phyloP scores from a whole-genome alignment of 2,329 filamentous ascomycete species.

The Penicillium sclerotiorum region DNA sequence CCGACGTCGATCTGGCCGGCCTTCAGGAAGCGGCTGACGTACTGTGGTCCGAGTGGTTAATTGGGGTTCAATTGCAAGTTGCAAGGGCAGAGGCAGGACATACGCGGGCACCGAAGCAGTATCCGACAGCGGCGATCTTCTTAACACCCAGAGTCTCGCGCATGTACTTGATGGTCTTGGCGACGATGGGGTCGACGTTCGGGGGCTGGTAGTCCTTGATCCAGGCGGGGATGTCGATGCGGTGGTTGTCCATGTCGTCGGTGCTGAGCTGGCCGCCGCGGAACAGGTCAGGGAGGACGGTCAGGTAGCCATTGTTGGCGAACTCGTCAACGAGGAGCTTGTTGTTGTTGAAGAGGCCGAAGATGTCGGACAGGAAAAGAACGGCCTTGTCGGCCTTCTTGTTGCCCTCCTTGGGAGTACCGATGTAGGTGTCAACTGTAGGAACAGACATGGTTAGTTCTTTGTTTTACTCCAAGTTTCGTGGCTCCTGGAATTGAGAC shows the following conservation, averaged over 20 bases:
- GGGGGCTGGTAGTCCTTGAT: constrained; percentile 52
- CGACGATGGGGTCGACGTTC: constrained; percentile 57
- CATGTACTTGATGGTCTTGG: constrained; percentile 57
- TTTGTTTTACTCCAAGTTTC: constrained; percentile 4
- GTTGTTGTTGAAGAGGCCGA: constrained; percentile 62
- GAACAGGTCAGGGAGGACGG: constrained; percentile 71
- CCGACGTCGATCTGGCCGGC: constrained; percentile 67
- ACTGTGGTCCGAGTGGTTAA: no score
- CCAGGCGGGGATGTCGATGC: constrained; percentile 56
- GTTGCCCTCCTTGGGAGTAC: constrained; percentile 56
- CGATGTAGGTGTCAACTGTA: constrained; percentile 59
- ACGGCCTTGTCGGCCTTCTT: constrained; percentile 56
- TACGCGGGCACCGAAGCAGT: constrained; percentile 76
- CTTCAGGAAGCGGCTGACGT: constrained; percentile 68
- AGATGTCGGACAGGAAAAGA: constrained; percentile 60
- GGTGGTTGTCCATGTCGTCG: constrained; percentile 51
- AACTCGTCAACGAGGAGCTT: constrained; percentile 73
- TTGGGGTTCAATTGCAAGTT: no score
- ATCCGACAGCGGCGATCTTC: constrained; percentile 67
- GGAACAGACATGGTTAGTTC: background rate
- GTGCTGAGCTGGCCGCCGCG: constrained; percentile 64
- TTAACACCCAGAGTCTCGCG: constrained; percentile 58
- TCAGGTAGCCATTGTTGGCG: constrained; percentile 72
- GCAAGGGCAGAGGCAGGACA: no score
- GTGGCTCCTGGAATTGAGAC: constrained; percentile 10